These are phyloP conservation scores for Pyrenula massariospora DNA, from an alignment of 495 filamentous ascomycete genomes.

Conservation along the genomic window DNA sequence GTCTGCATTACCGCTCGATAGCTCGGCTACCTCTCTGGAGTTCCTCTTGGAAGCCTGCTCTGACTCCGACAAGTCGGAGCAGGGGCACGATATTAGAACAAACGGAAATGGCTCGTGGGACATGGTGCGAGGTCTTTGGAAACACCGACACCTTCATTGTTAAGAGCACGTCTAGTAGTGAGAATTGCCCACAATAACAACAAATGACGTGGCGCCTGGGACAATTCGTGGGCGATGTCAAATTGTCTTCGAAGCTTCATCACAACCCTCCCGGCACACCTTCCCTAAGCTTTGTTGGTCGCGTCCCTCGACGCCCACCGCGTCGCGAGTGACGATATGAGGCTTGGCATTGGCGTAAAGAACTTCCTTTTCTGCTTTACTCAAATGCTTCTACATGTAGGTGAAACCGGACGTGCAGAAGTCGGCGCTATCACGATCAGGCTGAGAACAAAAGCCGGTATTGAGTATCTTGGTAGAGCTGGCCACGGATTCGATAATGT, in stretches of 20 bases:
- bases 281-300: not conserved
- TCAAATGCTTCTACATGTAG: too few relatives aligned
- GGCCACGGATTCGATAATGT: constrained; percentile 82
- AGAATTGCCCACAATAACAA: too few relatives aligned
- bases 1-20: constrained; percentile 22
- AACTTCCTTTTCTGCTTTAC: constrained; percentile 76
- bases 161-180: too few relatives aligned
- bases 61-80: constrained; percentile 43
- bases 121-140: not conserved
- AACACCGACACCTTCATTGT: too few relatives aligned
- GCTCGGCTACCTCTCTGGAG: constrained; percentile 15
- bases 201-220: too few relatives aligned
- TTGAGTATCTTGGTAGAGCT: constrained; percentile 71
- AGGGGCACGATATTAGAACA: constrained; percentile 87
- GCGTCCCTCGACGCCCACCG: too few relatives aligned
- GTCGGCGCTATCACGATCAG: constrained; percentile 50
- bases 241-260: too few relatives aligned
- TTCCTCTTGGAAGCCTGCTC: not conserved
- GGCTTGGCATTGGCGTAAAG: constrained; percentile 99
- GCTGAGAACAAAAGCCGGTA: constrained; percentile 58
- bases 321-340: too few relatives aligned
- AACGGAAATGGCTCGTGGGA: constrained; percentile 52
- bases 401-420: constrained; percentile 44
- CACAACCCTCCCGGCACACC: not conserved
- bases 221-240: too few relatives aligned